phyloP scores from a whole-genome alignment of 2,329 filamentous ascomycete genomes.

The Diaporthe helianthi region DNA sequence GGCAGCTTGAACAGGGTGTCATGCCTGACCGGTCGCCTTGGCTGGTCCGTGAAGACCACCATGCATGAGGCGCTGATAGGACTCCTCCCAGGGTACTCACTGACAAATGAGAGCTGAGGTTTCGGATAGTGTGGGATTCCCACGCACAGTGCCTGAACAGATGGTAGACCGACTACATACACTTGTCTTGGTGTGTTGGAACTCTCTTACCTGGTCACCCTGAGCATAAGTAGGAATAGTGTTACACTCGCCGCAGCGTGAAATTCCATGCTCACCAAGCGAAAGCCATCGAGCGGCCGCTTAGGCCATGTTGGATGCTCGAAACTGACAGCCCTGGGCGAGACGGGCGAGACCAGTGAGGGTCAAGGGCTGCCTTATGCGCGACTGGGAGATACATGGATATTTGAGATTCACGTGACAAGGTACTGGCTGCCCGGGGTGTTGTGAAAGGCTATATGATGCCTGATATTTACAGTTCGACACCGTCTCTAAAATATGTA shows the following conservation, averaged over 20 bases:
- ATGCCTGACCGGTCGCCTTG: not conserved
- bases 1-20: no score
- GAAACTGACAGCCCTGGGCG: no score
- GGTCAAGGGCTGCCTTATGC: rapidly evolving
- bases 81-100: not conserved
- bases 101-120: not conserved
- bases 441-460: not conserved
- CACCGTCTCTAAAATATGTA: constrained; percentile 6
- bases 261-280: not conserved
- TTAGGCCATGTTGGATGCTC: not conserved
- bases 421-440: not conserved
- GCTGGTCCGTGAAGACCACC: not conserved
- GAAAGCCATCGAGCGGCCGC: not conserved
- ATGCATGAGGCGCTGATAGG: not conserved
- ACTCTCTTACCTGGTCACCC: not conserved
- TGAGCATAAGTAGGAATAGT: not conserved
- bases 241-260: not conserved
- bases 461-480: constrained; percentile 20
- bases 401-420: not conserved
- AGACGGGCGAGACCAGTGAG: no score
- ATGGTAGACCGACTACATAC: not conserved
- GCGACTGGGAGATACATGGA: not conserved
- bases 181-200: not conserved
- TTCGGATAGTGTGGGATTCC: not conserved
- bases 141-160: rapidly evolving